These are phyloP conservation scores for Scalesia atractyloides DNA, from an alignment of 129 eudicot genomes.

Conservation along the genomic window DNA sequence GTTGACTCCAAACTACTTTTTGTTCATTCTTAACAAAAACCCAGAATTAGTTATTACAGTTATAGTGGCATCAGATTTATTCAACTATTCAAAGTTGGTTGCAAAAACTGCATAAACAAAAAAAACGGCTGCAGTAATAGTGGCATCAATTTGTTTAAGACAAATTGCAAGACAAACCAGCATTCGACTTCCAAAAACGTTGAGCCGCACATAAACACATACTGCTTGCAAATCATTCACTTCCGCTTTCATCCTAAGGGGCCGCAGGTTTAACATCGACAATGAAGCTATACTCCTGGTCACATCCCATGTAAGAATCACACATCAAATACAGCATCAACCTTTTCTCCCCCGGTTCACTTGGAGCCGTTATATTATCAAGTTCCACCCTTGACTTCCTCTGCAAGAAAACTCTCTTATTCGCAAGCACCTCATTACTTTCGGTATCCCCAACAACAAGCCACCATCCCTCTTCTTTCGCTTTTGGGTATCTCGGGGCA, in stretches of 20 bases:
- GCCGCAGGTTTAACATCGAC: slow-evolving; percentile 56
- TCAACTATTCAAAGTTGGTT: no score
- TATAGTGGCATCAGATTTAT: no score
- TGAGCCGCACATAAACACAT: no score
- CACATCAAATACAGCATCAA: slow-evolving; percentile 79
- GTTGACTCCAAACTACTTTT: no score
- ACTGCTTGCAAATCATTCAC: slow-evolving; percentile 37
- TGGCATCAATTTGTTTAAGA: no score
- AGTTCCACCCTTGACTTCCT: slow-evolving; percentile 71
- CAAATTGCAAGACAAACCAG: no score
- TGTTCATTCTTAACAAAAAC: no score
- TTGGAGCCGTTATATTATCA: slow-evolving; percentile 62
- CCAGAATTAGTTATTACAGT: no score
- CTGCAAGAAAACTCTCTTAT: slow-evolving; percentile 71
- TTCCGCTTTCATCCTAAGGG: slow-evolving; percentile 42
- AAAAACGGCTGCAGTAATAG: no score
- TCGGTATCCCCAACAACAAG: slow-evolving; percentile 81
- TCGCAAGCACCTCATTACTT: slow-evolving; percentile 75
- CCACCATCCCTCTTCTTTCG: slow-evolving; percentile 97
- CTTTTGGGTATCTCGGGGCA: slow-evolving; percentile 72
- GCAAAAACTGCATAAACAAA: no score
- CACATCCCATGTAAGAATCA: slow-evolving; percentile 90
- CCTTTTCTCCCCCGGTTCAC: slow-evolving; percentile 61
- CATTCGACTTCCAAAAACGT: no score
- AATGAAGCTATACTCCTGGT: slow-evolving; percentile 76